Evolutionary conservation across 1,284 basidiomycete genomes (phyloP).

Genomic region (Paramarasmius palmivorus): DNA sequence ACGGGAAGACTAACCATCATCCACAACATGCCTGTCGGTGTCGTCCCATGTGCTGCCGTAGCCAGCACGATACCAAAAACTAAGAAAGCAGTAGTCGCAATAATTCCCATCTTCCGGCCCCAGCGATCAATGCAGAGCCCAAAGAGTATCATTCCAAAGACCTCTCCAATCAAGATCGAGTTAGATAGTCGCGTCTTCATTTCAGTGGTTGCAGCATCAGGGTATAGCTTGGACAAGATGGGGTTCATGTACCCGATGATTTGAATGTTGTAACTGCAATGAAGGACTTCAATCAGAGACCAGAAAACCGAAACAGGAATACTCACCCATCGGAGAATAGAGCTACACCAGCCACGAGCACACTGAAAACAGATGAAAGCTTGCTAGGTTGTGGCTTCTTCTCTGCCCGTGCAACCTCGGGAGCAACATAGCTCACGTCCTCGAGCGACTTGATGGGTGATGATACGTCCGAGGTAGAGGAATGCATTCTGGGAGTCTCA

Average conservation of each 20-base stretch:
- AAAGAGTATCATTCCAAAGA: conserved; percentile 9
- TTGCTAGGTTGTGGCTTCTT: not conserved
- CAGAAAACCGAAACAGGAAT: not conserved
- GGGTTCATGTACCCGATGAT: conserved; percentile 5
- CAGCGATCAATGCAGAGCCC: conserved; percentile 9
- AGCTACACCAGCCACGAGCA: conserved; percentile 6
- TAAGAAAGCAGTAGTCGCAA: conserved; percentile 2
- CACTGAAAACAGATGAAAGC: conserved; percentile 2
- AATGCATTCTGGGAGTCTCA: too few relatives aligned
- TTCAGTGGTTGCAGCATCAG: not conserved
- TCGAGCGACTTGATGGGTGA: not conserved
- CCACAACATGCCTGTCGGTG: conserved; percentile 2
- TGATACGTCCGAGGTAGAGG: too few relatives aligned
- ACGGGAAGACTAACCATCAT: conserved; percentile 3
- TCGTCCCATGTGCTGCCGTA: conserved; percentile 6
- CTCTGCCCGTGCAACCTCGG: not conserved
- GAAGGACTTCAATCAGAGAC: too few relatives aligned
- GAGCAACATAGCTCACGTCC: not conserved
- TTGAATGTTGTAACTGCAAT: conserved; percentile 1
- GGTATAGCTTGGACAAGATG: conserved; percentile 3
- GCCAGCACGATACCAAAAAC: conserved; percentile 8
- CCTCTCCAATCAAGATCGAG: conserved; percentile 8
- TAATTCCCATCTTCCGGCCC: conserved; percentile 4
- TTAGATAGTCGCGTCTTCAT: conserved; percentile 7
- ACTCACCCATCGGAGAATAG: conserved; percentile 4